A percentile compares a stretch with the other conserved stretches of the same genome.
phyloP scores from a whole-genome alignment of 2,329 filamentous ascomycete species.

The Fusarium zealandicum region DNA sequence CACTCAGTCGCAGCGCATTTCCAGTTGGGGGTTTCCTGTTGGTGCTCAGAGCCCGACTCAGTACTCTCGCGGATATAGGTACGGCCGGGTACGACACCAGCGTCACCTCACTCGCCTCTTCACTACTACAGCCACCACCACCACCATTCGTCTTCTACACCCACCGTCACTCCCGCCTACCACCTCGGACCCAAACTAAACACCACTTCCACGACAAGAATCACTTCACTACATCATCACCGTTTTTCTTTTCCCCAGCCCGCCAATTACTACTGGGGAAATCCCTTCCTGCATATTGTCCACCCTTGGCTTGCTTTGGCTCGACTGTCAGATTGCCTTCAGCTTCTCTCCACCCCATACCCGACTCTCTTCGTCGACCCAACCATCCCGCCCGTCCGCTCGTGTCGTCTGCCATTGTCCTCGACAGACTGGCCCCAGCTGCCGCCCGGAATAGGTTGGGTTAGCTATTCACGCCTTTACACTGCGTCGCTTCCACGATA shows the following conservation, averaged over 20 bases:
- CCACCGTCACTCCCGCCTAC: conserved; percentile 37
- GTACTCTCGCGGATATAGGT: conserved; percentile 43
- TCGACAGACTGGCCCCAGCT: conserved; percentile 36
- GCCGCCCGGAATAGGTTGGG: conserved; percentile 43
- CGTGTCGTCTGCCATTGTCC: conserved; percentile 33
- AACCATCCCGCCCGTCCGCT: conserved; percentile 38
- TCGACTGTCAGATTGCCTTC: conserved; percentile 14
- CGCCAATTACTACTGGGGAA: conserved; percentile 14
- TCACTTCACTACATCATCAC: conserved; percentile 26
- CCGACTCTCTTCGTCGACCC: conserved; percentile 18
- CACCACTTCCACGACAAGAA: conserved; percentile 30
- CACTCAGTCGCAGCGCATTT: conserved; percentile 5
- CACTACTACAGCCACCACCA: conserved; percentile 35
- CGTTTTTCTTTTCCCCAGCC: background rate
- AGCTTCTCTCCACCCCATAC: conserved; percentile 20
- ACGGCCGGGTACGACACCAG: conserved; percentile 38
- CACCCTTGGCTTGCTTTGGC: conserved; percentile 6
- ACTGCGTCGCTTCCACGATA: conserved; percentile 5
- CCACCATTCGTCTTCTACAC: conserved; percentile 25
- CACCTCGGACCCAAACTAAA: conserved; percentile 31
- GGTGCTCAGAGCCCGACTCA: background rate
- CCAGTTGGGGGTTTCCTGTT: conserved; percentile 1
- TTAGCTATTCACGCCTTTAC: conserved; percentile 32
- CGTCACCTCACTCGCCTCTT: conserved; percentile 34
- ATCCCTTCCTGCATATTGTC: conserved; percentile 7